Evolutionary conservation across 2,329 filamentous ascomycete species (phyloP).

Genomic region (Ceratocystis alfenasii): DNA sequence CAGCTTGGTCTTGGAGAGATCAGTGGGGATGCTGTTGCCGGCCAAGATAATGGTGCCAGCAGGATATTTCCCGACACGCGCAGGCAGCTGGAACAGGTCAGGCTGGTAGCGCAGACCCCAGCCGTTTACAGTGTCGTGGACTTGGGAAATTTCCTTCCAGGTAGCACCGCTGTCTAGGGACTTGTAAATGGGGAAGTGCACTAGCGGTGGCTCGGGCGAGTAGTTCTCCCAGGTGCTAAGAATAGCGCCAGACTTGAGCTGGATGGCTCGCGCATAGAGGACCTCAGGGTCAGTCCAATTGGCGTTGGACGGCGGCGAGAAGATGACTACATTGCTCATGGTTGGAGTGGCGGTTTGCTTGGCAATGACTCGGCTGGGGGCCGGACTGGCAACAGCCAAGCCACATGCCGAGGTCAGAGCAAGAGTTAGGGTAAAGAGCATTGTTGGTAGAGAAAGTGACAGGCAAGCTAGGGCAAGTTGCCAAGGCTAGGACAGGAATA

Average conservation of each 20-base stretch:
- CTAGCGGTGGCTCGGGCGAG: slow-evolving; percentile 42
- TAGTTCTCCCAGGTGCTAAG: slow-evolving; percentile 47
- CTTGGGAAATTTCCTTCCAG: slow-evolving; percentile 51
- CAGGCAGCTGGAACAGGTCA: slow-evolving; percentile 51
- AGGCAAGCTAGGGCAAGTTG: no score
- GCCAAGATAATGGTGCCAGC: slow-evolving; percentile 52
- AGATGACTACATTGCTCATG: slow-evolving; percentile 30
- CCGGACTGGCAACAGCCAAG: slow-evolving; percentile 2
- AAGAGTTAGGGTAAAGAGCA: slow-evolving; percentile 5
- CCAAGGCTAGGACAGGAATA: not conserved
- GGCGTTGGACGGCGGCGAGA: slow-evolving; percentile 31
- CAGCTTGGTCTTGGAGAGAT: slow-evolving; percentile 53
- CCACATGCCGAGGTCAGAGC: slow-evolving; percentile 4
- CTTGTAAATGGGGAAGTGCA: slow-evolving; percentile 43
- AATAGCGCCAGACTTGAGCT: slow-evolving; percentile 37
- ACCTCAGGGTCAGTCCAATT: slow-evolving; percentile 35
- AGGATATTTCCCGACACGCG: slow-evolving; percentile 43
- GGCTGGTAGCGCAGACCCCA: slow-evolving; percentile 60
- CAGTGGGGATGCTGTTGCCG: slow-evolving; percentile 46
- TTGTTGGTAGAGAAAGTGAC: not conserved
- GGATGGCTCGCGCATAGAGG: slow-evolving; percentile 35
- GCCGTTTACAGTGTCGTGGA: slow-evolving; percentile 51
- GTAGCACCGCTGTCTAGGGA: slow-evolving; percentile 44
- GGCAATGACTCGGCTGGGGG: slow-evolving; percentile 3
- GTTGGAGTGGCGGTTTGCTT: slow-evolving; percentile 16